Conservation (phyloP, 2,329 filamentous ascomycete species). For the Aspergillus sergii region DNA sequence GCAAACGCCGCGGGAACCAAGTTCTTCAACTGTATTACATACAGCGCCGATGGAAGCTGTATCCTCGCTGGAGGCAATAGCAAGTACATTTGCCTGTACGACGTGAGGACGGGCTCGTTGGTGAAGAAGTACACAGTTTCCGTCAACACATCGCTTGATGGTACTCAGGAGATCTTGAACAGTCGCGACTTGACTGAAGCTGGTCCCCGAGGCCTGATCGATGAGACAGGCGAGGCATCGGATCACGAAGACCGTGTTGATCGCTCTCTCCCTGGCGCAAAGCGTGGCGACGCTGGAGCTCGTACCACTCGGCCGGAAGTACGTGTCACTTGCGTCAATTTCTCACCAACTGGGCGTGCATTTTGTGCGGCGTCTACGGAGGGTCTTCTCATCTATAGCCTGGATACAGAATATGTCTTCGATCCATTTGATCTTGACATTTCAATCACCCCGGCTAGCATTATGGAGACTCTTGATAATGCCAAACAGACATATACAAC, state of each 20-base stretch:
- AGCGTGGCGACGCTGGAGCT: slow-evolving; percentile 80
- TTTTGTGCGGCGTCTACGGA: slow-evolving; percentile 97
- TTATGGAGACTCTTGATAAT: slow-evolving; percentile 68
- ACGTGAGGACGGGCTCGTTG: slow-evolving; percentile 86
- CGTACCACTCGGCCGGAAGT: slow-evolving; percentile 79
- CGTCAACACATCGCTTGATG: slow-evolving; percentile 91
- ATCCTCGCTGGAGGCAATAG: slow-evolving; percentile 90
- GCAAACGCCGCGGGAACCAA: slow-evolving; percentile 91
- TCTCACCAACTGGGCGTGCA: slow-evolving; percentile 82
- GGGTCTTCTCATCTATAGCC: slow-evolving; percentile 87
- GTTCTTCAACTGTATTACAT: slow-evolving; percentile 82
- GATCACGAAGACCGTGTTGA: slow-evolving; percentile 86
- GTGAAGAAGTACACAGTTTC: slow-evolving; percentile 96
- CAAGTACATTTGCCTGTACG: slow-evolving; percentile 98
- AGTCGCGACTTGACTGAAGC: slow-evolving; percentile 89
- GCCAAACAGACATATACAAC: slow-evolving; percentile 37
- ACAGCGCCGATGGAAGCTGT: slow-evolving; percentile 90
- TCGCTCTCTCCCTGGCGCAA: slow-evolving; percentile 77
- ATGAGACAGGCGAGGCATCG: slow-evolving; percentile 83
- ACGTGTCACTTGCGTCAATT: slow-evolving; percentile 79
- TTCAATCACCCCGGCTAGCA: slow-evolving; percentile 85
- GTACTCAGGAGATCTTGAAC: slow-evolving; percentile 96
- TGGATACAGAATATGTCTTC: slow-evolving; percentile 82
- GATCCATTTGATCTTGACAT: slow-evolving; percentile 97
- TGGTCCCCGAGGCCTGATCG: slow-evolving; percentile 79